A percentile compares a stretch with the other conserved stretches of the same genome.
These are phyloP conservation scores for Plasmodium inui DNA, from an alignment of 169 alveolate species.

Conservation along the genomic window DNA sequence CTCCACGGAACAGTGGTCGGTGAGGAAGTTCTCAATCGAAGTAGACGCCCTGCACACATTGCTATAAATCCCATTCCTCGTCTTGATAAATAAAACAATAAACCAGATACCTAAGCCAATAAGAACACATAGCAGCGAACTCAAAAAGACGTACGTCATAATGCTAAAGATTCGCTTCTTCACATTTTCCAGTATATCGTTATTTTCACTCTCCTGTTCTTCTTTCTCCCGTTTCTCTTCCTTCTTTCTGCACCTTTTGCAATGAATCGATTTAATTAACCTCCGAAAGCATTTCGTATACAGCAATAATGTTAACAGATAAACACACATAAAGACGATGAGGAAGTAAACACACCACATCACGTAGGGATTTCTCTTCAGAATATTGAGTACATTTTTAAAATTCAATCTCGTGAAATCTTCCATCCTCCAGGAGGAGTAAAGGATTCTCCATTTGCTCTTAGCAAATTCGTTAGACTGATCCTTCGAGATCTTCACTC, in stretches of 20 bases:
- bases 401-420: constrained; percentile 6
- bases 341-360: constrained; percentile 16
- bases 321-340: background rate
- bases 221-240: background rate
- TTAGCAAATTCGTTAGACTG: background rate
- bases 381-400: background rate
- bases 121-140: background rate
- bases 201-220: constrained; percentile 7
- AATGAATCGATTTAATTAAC: background rate
- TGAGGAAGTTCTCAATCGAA: background rate
- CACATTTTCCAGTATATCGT: background rate
- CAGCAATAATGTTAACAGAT: constrained; percentile 1
- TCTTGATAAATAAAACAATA: background rate
- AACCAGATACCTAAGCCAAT: background rate
- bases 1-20: constrained; percentile 7
- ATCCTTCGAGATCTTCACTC: background rate
- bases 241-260: background rate
- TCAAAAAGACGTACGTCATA: background rate
- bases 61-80: constrained; percentile 22
- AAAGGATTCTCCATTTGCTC: background rate
- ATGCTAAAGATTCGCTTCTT: background rate
- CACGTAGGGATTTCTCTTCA: constrained; percentile 34
- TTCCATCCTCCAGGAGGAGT: constrained; percentile 64
- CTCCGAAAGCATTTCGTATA: constrained; percentile 29
- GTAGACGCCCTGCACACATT: constrained; percentile 24